These are phyloP conservation scores for Rhypophila decipiens DNA, from an alignment of 495 filamentous ascomycete genomes.

Conservation along the genomic window DNA sequence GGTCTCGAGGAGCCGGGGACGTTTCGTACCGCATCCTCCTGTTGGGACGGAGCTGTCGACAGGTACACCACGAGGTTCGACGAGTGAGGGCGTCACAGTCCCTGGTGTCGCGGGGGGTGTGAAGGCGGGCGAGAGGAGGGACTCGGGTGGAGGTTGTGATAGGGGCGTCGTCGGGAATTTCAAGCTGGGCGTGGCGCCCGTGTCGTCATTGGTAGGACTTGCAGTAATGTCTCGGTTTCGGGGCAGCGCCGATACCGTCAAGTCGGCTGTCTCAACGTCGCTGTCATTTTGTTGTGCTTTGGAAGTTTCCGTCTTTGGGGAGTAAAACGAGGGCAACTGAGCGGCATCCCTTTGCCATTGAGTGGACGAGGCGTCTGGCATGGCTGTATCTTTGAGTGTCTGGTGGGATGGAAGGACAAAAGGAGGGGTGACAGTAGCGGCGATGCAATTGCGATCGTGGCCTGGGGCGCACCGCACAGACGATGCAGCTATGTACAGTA, in stretches of 20 bases:
- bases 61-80: conserved; percentile 43
- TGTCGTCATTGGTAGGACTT: neutral
- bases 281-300: conserved; percentile 11
- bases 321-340: conserved; percentile 42
- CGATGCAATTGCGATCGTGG: neutral
- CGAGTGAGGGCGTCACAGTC: conserved; percentile 3
- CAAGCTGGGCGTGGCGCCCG: neutral
- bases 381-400: conserved; percentile 5
- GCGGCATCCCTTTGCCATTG: conserved; percentile 23
- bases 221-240: neutral
- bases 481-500: no score
- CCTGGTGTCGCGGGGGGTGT: conserved; percentile 54
- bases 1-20: conserved; percentile 59
- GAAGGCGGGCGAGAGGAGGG: conserved; percentile 67
- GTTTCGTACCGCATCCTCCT: conserved; percentile 46
- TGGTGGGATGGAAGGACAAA: neutral
- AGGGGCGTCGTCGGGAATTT: conserved; percentile 13
- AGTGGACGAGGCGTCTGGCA: conserved; percentile 9
- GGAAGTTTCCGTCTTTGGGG: conserved; percentile 28
- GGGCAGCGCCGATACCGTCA: conserved; percentile 14
- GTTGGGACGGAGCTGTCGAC: conserved; percentile 48
- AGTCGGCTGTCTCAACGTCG: conserved; percentile 14
- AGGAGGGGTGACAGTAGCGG: neutral
- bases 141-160: conserved; percentile 29
- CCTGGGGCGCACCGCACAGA: no score